Evolutionary conservation across 1,284 basidiomycete genomes (phyloP), one percentile per base, ranked within the genome.

Genomic region (Malassezia japonica): DNA sequence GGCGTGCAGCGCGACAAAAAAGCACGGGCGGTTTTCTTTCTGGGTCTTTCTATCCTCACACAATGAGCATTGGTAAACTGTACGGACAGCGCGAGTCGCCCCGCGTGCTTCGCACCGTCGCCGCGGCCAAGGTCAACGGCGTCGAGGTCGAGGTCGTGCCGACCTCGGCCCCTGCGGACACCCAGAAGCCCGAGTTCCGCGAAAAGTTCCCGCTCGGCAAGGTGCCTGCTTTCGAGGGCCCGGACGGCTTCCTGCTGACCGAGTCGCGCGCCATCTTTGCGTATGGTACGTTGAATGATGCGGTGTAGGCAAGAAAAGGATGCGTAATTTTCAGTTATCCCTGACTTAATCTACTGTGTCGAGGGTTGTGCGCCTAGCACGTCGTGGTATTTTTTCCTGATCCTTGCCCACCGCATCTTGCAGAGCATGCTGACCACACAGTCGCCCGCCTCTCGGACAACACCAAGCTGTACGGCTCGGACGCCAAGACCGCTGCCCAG

Each of bases 211-310:
- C 69, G 31, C 50, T 56, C 49, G 65, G 63, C 54, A 65, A 66
- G 81, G 61, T 86, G 64, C 91, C 92, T 35, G 83, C 83, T 31
- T 81, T 86, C 51, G 85, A 89, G 74, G 77, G 78, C 46, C 75
- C 78, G 36, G 83, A 92, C 74, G 89, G 88, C 55, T 82, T 88
- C 78, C 78, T 78, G 64, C 77, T 96, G 57, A 81, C 82, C 65
- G 91, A 94, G 79, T 78, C 80, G 49, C 75, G 77, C 55, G 83
- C 88, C 52, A 89, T 96, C 74, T 83, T 86, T 46, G 83, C 82
- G 60, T 91, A 94, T 77, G 68, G 91, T 95, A 76, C 82, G 90
- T 84, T 94, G 76, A 82, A 88, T 83, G n/a, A 18, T 24, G 25
- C 24, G 31, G 20, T 4, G n/a, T n/a, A 12, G 20, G 40, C 39